Percentiles rank a stretch among this genome's conserved stretches.
These are phyloP conservation scores for Leucosporidium creatinivorum DNA, from an alignment of 768 basidiomycete species.

Conservation along the genomic window DNA sequence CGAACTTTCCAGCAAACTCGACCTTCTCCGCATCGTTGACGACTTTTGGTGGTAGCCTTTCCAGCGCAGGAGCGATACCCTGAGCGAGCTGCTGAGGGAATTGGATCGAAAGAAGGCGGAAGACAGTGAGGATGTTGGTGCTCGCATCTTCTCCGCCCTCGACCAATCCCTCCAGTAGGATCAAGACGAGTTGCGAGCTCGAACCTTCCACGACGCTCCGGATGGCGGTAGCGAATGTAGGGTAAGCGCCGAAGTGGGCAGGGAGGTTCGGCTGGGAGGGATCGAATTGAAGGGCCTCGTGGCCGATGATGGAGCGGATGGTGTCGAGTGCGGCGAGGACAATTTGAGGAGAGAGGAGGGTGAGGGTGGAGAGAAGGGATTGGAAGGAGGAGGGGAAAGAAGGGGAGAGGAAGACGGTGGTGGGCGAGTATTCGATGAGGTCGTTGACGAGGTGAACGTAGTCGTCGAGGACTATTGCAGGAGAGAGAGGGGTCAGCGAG, in stretches of 20 bases:
- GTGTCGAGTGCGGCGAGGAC: slow-evolving; percentile 73
- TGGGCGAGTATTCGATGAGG: slow-evolving; percentile 60
- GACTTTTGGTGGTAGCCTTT: slow-evolving; percentile 52
- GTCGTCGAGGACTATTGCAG: slow-evolving; percentile 74
- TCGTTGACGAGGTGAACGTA: slow-evolving; percentile 73
- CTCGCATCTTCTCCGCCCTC: slow-evolving; percentile 77
- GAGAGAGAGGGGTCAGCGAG: not conserved
- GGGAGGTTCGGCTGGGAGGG: slow-evolving; percentile 1
- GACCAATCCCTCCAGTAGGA: slow-evolving; percentile 62
- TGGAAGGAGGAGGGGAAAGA: slow-evolving; percentile 71
- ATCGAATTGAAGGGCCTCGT: slow-evolving; percentile 53
- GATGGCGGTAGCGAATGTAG: slow-evolving; percentile 56
- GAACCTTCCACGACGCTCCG: slow-evolving; percentile 49
- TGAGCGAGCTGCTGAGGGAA: slow-evolving; percentile 62
- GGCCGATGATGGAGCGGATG: slow-evolving; percentile 64
- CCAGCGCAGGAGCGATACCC: slow-evolving; percentile 67
- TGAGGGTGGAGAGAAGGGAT: slow-evolving; percentile 67
- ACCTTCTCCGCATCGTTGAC: slow-evolving; percentile 51
- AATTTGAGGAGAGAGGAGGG: slow-evolving; percentile 72
- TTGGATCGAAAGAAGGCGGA: slow-evolving; percentile 59
- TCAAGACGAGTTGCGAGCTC: slow-evolving; percentile 57
- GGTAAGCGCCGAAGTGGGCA: slow-evolving; percentile 4
- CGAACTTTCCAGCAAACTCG: slow-evolving; percentile 66
- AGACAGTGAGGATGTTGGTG: slow-evolving; percentile 64
- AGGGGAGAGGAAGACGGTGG: slow-evolving; percentile 68